phyloP scores from a whole-genome alignment of 345 rosid species.

The Camelina hispida region DNA sequence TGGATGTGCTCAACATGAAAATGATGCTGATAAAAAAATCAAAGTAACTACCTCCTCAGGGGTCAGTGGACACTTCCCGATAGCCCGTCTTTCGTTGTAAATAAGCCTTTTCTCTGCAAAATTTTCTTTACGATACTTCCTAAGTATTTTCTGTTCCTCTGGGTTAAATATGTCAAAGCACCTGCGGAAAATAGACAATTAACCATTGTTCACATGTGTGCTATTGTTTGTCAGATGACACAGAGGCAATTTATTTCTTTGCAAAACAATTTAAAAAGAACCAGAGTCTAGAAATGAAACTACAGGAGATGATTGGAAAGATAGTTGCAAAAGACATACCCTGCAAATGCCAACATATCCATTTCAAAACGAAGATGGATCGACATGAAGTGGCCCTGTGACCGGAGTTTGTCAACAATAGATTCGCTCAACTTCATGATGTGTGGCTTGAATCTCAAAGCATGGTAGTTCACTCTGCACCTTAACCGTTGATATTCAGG shows the following conservation, averaged over 20 bases:
- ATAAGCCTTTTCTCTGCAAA: constrained; percentile 77
- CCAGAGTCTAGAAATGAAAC: constrained; percentile 12
- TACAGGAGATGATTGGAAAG: constrained; percentile 21
- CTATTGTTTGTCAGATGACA: constrained; percentile 26
- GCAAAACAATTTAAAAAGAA: constrained; percentile 13
- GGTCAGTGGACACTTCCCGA: constrained; percentile 89
- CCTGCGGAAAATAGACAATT: constrained; percentile 47
- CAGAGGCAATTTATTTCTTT: constrained; percentile 22
- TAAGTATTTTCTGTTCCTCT: constrained; percentile 71
- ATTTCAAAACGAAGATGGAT: constrained; percentile 99
- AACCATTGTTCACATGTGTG: constrained; percentile 4
- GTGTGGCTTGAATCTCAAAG: constrained; percentile 89
- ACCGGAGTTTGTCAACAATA: constrained; percentile 91
- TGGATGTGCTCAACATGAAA: no score
- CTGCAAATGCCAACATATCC: constrained; percentile 99
- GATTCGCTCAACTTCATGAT: constrained; percentile 91
- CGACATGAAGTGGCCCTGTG: constrained; percentile 98
- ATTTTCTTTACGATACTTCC: constrained; percentile 82
- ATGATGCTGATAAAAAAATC: no score
- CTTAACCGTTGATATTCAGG: constrained; percentile 94
- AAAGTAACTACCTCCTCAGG: constrained; percentile 78
- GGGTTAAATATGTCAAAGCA: constrained; percentile 91
- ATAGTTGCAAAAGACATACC: constrained; percentile 59
- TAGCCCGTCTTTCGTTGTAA: constrained; percentile 77
- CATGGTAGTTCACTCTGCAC: constrained; percentile 99